A percentile compares a stretch with the other conserved stretches of the same genome.
Conservation (phyloP, 2,329 filamentous ascomycete species). For the Claviceps pazoutovae region DNA sequence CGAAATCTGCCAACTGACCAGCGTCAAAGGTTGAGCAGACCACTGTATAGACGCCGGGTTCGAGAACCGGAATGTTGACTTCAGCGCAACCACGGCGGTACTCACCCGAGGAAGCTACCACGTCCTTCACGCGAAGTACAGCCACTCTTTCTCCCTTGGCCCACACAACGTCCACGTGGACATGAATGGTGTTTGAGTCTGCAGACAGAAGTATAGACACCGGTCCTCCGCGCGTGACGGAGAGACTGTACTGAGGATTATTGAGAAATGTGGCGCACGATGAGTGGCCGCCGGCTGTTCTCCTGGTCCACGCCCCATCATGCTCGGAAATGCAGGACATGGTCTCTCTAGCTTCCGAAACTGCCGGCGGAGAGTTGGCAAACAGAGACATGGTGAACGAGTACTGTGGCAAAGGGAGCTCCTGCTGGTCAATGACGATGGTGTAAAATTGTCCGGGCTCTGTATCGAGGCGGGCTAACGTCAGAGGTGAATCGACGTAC, state of each 20-base stretch:
- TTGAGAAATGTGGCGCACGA: constrained; percentile 61
- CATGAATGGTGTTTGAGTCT: constrained; percentile 49
- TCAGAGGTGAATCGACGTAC: constrained; percentile 92
- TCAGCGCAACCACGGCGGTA: constrained; percentile 71
- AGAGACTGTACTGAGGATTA: constrained; percentile 76
- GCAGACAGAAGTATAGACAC: constrained; percentile 65
- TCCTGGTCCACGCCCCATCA: constrained; percentile 57
- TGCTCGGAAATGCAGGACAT: constrained; percentile 47
- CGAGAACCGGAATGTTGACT: constrained; percentile 46
- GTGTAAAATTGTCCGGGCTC: constrained; percentile 31
- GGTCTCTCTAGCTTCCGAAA: constrained; percentile 47
- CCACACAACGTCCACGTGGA: constrained; percentile 78
- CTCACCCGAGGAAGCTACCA: constrained; percentile 73
- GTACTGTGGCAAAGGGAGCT: constrained; percentile 57
- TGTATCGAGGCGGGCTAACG: constrained; percentile 53
- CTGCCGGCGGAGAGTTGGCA: constrained; percentile 46
- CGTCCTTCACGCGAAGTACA: constrained; percentile 57
- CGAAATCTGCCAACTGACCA: constrained; percentile 61
- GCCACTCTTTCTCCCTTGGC: constrained; percentile 59
- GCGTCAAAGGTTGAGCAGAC: constrained; percentile 85
- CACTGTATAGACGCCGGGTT: constrained; percentile 67
- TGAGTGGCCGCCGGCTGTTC: constrained; percentile 74
- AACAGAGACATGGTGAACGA: constrained; percentile 82
- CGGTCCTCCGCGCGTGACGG: constrained; percentile 40
- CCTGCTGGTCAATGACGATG: constrained; percentile 64